Percentiles rank a stretch among this genome's conserved stretches.
These are phyloP conservation scores for Coniochaeta prunicola DNA, from an alignment of 2,329 filamentous ascomycete genomes.

Conservation along the genomic window DNA sequence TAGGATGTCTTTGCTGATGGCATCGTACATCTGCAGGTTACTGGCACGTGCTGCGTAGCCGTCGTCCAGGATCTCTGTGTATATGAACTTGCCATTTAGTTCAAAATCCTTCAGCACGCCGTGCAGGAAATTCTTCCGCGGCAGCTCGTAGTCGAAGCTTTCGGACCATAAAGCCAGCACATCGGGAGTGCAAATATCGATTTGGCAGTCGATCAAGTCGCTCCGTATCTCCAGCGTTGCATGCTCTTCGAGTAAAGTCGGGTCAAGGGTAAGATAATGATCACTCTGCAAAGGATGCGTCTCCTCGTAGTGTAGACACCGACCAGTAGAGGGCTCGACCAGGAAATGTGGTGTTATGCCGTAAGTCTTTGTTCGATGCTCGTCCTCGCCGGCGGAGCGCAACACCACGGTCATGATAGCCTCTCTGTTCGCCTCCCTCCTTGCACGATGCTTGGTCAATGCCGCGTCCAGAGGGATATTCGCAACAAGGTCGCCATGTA, in stretches of 20 bases:
- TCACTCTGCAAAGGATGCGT: slow-evolving; percentile 63
- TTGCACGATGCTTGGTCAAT: slow-evolving; percentile 70
- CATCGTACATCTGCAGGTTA: slow-evolving; percentile 84
- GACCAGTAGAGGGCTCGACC: slow-evolving; percentile 69
- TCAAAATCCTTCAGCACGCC: slow-evolving; percentile 96
- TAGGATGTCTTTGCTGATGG: slow-evolving; percentile 80
- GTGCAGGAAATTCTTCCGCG: slow-evolving; percentile 67
- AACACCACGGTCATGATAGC: slow-evolving; percentile 97
- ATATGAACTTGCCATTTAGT: slow-evolving; percentile 93
- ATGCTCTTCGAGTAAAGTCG: slow-evolving; percentile 61
- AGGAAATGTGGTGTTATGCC: slow-evolving; percentile 77
- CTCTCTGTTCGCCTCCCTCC: slow-evolving; percentile 78
- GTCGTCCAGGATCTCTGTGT: slow-evolving; percentile 75
- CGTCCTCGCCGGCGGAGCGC: slow-evolving; percentile 61
- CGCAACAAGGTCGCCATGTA: slow-evolving; percentile 87
- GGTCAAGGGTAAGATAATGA: slow-evolving; percentile 65
- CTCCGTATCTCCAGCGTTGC: slow-evolving; percentile 73
- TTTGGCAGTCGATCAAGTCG: slow-evolving; percentile 87
- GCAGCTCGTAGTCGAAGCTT: slow-evolving; percentile 79
- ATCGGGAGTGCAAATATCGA: slow-evolving; percentile 96
- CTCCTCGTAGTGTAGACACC: slow-evolving; percentile 93
- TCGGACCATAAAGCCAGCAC: slow-evolving; percentile 94
- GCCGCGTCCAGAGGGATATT: slow-evolving; percentile 80
- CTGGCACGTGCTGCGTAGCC: slow-evolving; percentile 82
- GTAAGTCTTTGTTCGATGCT: slow-evolving; percentile 70